Evolutionary conservation across 768 basidiomycete genomes (phyloP).

Genomic region (Boletellus emodensis): DNA sequence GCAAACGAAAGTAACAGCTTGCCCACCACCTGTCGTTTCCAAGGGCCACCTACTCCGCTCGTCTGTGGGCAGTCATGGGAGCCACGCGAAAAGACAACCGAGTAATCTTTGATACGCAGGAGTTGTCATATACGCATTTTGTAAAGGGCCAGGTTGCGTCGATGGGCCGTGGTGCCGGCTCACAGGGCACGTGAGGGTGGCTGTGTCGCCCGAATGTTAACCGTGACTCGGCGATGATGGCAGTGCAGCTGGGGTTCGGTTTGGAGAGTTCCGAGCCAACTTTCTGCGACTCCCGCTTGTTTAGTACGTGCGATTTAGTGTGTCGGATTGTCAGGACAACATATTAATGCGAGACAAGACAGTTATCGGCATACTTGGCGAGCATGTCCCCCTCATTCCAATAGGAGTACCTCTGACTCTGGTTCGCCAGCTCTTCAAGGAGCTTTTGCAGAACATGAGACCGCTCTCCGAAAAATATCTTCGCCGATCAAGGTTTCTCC

Average conservation of each 20-base stretch:
- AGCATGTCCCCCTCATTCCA: conserved; percentile 8
- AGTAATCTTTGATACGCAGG: too few species aligned
- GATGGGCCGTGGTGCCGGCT: too few species aligned
- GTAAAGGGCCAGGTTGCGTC: too few species aligned
- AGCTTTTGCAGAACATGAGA: conserved; percentile 85
- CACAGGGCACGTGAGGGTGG: too few species aligned
- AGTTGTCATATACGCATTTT: too few species aligned
- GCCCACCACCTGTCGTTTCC: conserved; percentile 99
- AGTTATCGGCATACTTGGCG: conserved; percentile 54
- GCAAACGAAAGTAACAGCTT: conserved; percentile 39
- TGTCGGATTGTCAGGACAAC: too few species aligned
- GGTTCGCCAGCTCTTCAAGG: conserved; percentile 74
- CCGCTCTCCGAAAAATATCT: conserved; percentile 57
- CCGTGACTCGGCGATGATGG: too few species aligned
- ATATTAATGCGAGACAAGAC: conserved; percentile 12
- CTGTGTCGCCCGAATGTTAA: too few species aligned
- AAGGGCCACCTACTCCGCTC: conserved; percentile 41
- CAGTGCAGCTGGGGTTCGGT: too few species aligned
- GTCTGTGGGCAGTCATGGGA: conserved; percentile 4
- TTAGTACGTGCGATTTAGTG: background rate
- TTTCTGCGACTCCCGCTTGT: too few species aligned
- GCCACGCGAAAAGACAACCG: conserved; percentile 11
- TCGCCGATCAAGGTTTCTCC: conserved; percentile 43
- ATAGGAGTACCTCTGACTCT: background rate
- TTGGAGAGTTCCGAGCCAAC: too few species aligned